These are phyloP conservation scores for Limtongia smithiae DNA, from an alignment of 805 yeast genomes.

Conservation along the genomic window DNA sequence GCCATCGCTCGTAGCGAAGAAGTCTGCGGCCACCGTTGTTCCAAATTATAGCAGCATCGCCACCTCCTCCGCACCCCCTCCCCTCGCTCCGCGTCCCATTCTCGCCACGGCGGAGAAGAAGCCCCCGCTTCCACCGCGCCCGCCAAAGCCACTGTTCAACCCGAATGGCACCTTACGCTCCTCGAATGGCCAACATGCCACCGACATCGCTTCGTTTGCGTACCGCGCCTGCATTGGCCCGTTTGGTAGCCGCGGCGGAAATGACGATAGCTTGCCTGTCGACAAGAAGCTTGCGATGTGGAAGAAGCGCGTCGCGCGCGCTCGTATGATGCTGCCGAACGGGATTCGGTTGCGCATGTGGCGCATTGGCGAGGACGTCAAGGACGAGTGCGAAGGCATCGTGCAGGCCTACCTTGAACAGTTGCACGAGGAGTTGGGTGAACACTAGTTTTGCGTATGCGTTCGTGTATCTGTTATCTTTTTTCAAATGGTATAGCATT, in stretches of 20 bases:
- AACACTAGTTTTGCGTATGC: neutral
- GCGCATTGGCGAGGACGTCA: conserved; percentile 44
- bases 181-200: conserved; percentile 1
- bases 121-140: conserved; percentile 21
- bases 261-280: conserved; percentile 17
- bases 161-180: conserved; percentile 7
- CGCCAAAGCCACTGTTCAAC: conserved; percentile 2
- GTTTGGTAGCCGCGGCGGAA: neutral
- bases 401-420: conserved; percentile 19
- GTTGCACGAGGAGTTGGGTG: conserved; percentile 1
- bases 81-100: neutral
- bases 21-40: neutral
- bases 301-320: conserved; percentile 50
- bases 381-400: conserved; percentile 35
- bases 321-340: conserved; percentile 43
- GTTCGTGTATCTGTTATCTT: neutral
- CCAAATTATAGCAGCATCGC: conserved; percentile 7
- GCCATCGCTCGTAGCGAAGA: too few relatives aligned
- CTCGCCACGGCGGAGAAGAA: neutral
- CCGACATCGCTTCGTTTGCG: conserved; percentile 18
- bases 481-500: neutral
- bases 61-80: neutral
- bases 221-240: conserved; percentile 19
- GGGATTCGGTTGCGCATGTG: conserved; percentile 44
- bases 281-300: conserved; percentile 56